Percentiles rank a stretch among this genome's conserved stretches.
phyloP scores from a whole-genome alignment of 306 rosid species.

The Rosa chinensis region DNA sequence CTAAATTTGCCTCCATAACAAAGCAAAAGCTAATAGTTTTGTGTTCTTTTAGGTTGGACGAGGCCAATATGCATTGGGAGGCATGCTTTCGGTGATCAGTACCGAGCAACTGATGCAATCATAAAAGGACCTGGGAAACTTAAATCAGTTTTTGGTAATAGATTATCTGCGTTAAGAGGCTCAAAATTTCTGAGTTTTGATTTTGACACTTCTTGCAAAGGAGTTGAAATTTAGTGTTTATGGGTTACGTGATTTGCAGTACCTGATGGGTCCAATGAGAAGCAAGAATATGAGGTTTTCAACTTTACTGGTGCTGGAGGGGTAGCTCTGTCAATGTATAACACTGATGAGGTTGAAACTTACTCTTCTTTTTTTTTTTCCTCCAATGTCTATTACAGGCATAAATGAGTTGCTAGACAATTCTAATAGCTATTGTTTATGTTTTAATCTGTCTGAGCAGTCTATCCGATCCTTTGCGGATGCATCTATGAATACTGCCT shows the following conservation, averaged over 20 bases:
- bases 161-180: background rate
- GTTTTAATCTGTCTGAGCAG: too few relatives aligned
- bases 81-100: constrained; percentile 97
- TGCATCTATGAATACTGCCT: too few relatives aligned
- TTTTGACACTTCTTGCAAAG: constrained; percentile 5
- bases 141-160: constrained; percentile 77
- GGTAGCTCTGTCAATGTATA: constrained; percentile 85
- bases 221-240: background rate
- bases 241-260: constrained; percentile 32
- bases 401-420: too few relatives aligned
- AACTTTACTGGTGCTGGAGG: constrained; percentile 90
- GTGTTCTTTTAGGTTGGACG: constrained; percentile 67
- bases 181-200: background rate
- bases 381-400: background rate
- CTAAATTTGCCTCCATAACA: background rate
- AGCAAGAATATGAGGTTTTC: constrained; percentile 72
- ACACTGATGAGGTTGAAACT: constrained; percentile 83
- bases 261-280: constrained; percentile 60
- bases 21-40: background rate
- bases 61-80: constrained; percentile 95
- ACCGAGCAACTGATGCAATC: constrained; percentile 80
- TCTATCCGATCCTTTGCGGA: too few relatives aligned
- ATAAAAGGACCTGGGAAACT: constrained; percentile 87
- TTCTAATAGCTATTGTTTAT: too few relatives aligned
- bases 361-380: constrained; percentile 13